Evolutionary conservation across 1,139 yeast genomes (phyloP).

Genomic region (Scheffersomyces illinoinensis): DNA sequence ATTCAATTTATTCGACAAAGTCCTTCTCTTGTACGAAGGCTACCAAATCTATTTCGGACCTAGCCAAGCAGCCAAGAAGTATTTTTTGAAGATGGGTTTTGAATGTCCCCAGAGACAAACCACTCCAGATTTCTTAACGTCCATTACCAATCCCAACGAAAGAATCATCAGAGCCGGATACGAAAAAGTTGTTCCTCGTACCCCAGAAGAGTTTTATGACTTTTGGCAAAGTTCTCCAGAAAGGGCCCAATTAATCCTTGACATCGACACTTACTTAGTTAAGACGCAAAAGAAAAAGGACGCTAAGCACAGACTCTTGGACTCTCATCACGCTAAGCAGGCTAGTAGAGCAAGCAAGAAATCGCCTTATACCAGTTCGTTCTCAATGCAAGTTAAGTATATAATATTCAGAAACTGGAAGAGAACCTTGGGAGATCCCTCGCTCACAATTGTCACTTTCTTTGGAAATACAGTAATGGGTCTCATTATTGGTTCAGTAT

Average conservation of each 20-base stretch:
- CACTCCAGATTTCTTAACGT: conserved; percentile 50
- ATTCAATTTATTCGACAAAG: conserved; percentile 74
- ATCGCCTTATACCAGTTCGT: conserved; percentile 37
- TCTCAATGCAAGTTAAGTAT: conserved; percentile 33
- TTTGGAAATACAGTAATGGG: conserved; percentile 33
- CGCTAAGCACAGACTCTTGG: conserved; percentile 11
- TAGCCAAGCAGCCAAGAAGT: conserved; percentile 56
- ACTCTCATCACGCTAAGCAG: conserved; percentile 31
- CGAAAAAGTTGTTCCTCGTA: conserved; percentile 29
- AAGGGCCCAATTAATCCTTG: conserved; percentile 12
- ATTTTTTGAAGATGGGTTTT: conserved; percentile 68
- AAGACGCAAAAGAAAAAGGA: conserved; percentile 4
- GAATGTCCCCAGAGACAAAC: conserved; percentile 21
- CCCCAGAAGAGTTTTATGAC: conserved; percentile 26
- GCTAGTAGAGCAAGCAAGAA: conserved; percentile 22
- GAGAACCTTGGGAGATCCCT: conserved; percentile 31
- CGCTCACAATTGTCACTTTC: conserved; percentile 25
- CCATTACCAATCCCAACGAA: conserved; percentile 74
- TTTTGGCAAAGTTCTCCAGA: conserved; percentile 28
- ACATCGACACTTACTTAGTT: conserved; percentile 19
- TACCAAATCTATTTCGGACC: conserved; percentile 76
- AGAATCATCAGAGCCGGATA: conserved; percentile 56
- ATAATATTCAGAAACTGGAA: conserved; percentile 28
- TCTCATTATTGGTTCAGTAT: conserved; percentile 48
- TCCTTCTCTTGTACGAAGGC: conserved; percentile 72